phyloP scores from a whole-genome alignment of 1,284 basidiomycete genomes.

The Tylopilus microsporus region DNA sequence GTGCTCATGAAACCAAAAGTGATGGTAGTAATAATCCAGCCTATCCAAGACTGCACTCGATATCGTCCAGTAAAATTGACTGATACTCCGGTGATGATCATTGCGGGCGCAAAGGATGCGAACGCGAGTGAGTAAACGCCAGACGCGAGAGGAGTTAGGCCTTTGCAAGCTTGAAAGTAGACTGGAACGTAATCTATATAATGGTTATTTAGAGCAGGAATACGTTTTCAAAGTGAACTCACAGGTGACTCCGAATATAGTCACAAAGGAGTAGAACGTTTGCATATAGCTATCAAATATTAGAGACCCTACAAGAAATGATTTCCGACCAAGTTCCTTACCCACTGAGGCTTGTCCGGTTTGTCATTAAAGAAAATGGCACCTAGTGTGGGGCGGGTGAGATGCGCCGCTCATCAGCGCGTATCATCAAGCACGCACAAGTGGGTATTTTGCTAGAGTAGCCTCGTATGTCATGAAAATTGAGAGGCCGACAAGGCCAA shows the following conservation, averaged over 20 bases:
- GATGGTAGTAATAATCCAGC: constrained; percentile 1
- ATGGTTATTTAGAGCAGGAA: too few species aligned
- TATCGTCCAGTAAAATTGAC: constrained; percentile 3
- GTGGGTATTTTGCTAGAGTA: constrained; percentile 11
- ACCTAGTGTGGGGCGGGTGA: constrained; percentile 1
- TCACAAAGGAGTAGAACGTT: neutral
- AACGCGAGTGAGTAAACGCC: constrained; percentile 8
- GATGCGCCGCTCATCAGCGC: neutral
- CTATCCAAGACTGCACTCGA: constrained; percentile 10
- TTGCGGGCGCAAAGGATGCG: neutral
- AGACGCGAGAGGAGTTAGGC: constrained; percentile 1
- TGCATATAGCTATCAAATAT: constrained; percentile 8
- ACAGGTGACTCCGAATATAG: neutral
- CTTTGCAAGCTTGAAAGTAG: constrained; percentile 15
- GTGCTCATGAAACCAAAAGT: constrained; percentile 8
- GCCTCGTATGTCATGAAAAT: constrained; percentile 16
- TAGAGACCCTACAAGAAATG: neutral
- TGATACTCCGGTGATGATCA: constrained; percentile 1
- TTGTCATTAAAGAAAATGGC: constrained; percentile 15
- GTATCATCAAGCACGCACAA: constrained; percentile 3
- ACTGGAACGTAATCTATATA: constrained; percentile 9
- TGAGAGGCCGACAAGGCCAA: constrained; percentile 13
- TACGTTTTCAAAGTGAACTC: neutral
- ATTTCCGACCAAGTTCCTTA: neutral
- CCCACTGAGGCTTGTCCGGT: constrained; percentile 16